These are phyloP conservation scores for Diplodia scrobiculata DNA, from an alignment of 2,329 filamentous ascomycete species.

Conservation along the genomic window DNA sequence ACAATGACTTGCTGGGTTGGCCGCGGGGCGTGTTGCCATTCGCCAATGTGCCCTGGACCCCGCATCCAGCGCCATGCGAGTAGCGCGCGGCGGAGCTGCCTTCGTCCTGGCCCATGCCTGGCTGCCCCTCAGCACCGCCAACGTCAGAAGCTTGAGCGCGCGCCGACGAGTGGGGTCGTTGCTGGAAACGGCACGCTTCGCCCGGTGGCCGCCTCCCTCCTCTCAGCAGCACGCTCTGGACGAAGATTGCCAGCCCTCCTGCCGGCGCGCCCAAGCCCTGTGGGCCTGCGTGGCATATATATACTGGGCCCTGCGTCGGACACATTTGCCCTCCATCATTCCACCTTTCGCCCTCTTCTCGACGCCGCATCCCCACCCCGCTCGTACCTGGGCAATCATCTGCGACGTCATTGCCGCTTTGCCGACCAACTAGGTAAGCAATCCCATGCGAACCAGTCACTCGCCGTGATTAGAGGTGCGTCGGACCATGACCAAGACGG, in stretches of 20 bases:
- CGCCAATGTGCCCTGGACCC: constrained; percentile 25
- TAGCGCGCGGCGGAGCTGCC: constrained; percentile 2
- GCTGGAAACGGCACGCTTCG: constrained; percentile 6
- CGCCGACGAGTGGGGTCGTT: constrained; percentile 12
- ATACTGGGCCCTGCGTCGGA: constrained; percentile 13
- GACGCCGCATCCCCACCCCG: constrained; percentile 7
- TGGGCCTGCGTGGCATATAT: constrained; percentile 19
- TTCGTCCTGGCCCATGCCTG: constrained; percentile 9
- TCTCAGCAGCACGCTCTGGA: not conserved
- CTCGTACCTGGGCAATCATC: constrained; percentile 16
- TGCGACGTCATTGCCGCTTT: constrained; percentile 20
- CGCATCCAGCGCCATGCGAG: constrained; percentile 8
- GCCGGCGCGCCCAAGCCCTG: constrained; percentile 3
- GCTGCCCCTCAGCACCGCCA: constrained; percentile 13
- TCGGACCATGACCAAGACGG: constrained; percentile 19
- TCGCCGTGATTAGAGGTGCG: not conserved
- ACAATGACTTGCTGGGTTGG: not conserved
- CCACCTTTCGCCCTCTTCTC: not conserved
- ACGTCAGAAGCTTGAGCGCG: constrained; percentile 24
- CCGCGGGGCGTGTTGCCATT: not conserved
- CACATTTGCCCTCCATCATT: constrained; percentile 7
- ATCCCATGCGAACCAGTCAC: not conserved
- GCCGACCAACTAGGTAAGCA: constrained; percentile 17
- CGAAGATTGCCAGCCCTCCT: constrained; percentile 17
- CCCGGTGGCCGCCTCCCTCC: constrained; percentile 2